Evolutionary conservation across 202 grass and related monocot species (phyloP).

Genomic region (Dendrocalamus latiflorus): DNA sequence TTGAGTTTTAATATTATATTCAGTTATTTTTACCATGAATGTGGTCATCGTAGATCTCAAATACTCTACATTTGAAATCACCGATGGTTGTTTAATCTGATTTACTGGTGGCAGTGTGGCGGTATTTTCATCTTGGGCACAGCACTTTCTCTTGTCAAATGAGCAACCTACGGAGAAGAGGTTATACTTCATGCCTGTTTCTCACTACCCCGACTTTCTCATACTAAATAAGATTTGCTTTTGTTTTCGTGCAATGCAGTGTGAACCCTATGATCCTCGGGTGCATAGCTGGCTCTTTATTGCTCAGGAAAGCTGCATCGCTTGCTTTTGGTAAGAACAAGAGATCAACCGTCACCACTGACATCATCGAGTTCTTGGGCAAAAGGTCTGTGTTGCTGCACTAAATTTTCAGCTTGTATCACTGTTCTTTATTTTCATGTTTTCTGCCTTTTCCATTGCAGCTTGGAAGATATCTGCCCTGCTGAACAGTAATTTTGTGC

Average conservation of each 20-base stretch:
- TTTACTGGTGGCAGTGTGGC: slow-evolving; percentile 58
- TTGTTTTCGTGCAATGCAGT: slow-evolving; percentile 32
- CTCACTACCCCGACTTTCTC: background rate
- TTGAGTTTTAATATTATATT: background rate
- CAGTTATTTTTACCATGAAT: background rate
- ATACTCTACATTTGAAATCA: background rate
- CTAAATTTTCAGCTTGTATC: background rate
- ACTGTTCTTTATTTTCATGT: background rate
- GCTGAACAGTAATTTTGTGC: slow-evolving; percentile 24
- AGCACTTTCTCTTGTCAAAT: slow-evolving; percentile 37
- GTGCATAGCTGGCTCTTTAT: slow-evolving; percentile 66
- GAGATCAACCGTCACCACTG: slow-evolving; percentile 72
- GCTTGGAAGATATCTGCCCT: slow-evolving; percentile 77
- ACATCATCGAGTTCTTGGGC: slow-evolving; percentile 82
- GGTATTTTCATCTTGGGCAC: slow-evolving; percentile 81
- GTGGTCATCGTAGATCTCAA: background rate
- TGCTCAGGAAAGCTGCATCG: slow-evolving; percentile 70
- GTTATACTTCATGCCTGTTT: slow-evolving; percentile 28
- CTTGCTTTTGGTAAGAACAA: slow-evolving; percentile 67
- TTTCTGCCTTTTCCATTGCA: slow-evolving; percentile 26
- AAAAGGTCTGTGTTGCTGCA: slow-evolving; percentile 42
- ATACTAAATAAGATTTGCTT: background rate
- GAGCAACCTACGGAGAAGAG: slow-evolving; percentile 46
- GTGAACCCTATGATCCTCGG: slow-evolving; percentile 84
- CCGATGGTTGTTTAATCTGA: background rate